phyloP scores from a whole-genome alignment of 2,329 filamentous ascomycete genomes.

The Blumeria graminis region DNA sequence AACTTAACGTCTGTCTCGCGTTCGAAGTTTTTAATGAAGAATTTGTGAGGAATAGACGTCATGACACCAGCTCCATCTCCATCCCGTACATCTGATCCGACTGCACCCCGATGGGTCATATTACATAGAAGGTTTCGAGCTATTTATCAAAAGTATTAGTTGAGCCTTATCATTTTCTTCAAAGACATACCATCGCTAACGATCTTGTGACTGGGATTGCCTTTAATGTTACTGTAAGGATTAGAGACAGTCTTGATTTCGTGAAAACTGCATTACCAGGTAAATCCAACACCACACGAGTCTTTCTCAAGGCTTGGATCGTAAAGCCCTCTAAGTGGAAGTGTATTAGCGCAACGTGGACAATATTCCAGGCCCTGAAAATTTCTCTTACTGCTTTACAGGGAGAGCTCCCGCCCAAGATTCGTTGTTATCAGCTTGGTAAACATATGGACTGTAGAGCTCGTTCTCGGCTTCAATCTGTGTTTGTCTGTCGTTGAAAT shows the following conservation, averaged over 20 bases:
- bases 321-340: constrained; percentile 46
- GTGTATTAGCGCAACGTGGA: constrained; percentile 2
- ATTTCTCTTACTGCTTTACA: constrained; percentile 51
- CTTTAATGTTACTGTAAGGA: constrained; percentile 68
- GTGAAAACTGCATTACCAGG: constrained; percentile 41
- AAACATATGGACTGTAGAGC: constrained; percentile 51
- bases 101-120: constrained; percentile 98
- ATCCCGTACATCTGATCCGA: constrained; percentile 91
- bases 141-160: constrained; percentile 16
- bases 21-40: constrained; percentile 97
- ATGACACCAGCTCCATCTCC: constrained; percentile 97
- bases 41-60: constrained; percentile 95
- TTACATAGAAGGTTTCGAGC: constrained; percentile 90
- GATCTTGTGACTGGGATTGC: constrained; percentile 91
- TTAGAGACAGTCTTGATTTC: background rate
- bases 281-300: constrained; percentile 98
- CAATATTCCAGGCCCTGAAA: background rate
- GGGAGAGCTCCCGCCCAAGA: constrained; percentile 90
- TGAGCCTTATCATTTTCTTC: background rate
- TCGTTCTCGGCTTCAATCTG: constrained; percentile 34
- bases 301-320: constrained; percentile 93
- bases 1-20: constrained; percentile 72
- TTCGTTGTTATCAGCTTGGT: constrained; percentile 60
- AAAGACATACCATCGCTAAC: constrained; percentile 63
- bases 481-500: constrained; percentile 44